Evolutionary conservation across 768 basidiomycete genomes (phyloP).

Genomic region (Termitomyces sp.): DNA sequence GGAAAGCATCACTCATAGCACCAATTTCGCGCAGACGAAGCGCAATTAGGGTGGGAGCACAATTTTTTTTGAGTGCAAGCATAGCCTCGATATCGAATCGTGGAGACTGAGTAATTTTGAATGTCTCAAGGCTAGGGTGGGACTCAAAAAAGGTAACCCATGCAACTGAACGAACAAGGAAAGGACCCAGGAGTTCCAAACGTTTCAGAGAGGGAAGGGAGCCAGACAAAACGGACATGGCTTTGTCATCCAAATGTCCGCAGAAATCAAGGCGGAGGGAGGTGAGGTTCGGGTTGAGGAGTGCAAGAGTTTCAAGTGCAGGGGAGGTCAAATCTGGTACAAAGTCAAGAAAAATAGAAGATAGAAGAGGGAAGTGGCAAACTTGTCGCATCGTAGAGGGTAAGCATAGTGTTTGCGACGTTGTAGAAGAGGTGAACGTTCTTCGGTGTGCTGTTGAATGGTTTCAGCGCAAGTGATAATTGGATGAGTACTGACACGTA

Average conservation of each 20-base stretch:
- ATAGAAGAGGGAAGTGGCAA: slow-evolving; percentile 21
- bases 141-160: slow-evolving; percentile 75
- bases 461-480: background rate
- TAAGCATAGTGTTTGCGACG: slow-evolving; percentile 57
- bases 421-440: slow-evolving; percentile 87
- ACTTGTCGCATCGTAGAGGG: slow-evolving; percentile 90
- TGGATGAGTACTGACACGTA: slow-evolving; percentile 35
- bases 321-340: slow-evolving; percentile 59
- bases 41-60: slow-evolving; percentile 44
- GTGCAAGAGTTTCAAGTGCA: slow-evolving; percentile 65
- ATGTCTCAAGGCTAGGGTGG: slow-evolving; percentile 58
- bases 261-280: slow-evolving; percentile 80
- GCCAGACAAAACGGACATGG: slow-evolving; percentile 53
- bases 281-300: slow-evolving; percentile 81
- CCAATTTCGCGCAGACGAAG: slow-evolving; percentile 80
- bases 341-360: background rate
- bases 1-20: slow-evolving; percentile 59
- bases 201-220: slow-evolving; percentile 63
- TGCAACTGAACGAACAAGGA: slow-evolving; percentile 65
- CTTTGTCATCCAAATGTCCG: slow-evolving; percentile 68
- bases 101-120: slow-evolving; percentile 82
- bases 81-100: slow-evolving; percentile 76
- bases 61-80: slow-evolving; percentile 50
- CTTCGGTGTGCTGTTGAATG: slow-evolving; percentile 54
- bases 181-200: slow-evolving; percentile 83